These are phyloP conservation scores for Fusarium buharicum DNA, from an alignment of 2,329 filamentous ascomycete genomes.

Conservation along the genomic window DNA sequence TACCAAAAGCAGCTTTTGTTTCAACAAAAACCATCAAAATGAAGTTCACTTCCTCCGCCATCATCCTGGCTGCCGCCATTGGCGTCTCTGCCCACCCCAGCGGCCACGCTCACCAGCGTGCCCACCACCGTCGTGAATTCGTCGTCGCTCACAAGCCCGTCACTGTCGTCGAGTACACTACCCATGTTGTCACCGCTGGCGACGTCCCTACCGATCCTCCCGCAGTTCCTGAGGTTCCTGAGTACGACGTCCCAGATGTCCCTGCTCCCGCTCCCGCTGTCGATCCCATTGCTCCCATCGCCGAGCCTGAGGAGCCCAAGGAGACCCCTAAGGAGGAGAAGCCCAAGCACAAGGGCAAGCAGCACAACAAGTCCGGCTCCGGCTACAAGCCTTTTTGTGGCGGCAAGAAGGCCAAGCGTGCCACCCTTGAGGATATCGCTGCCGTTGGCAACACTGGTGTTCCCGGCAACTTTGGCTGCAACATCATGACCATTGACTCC, in stretches of 20 bases:
- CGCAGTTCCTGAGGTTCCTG: slow-evolving; percentile 5
- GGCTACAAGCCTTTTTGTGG: slow-evolving; percentile 51
- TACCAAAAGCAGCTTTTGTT: slow-evolving; percentile 21
- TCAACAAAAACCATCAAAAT: slow-evolving; percentile 46
- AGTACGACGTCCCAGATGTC: not conserved
- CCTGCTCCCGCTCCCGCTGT: not conserved
- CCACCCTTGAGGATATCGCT: slow-evolving; percentile 58
- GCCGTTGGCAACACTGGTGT: slow-evolving; percentile 61
- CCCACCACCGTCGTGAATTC: slow-evolving; percentile 50
- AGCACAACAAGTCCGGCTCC: slow-evolving; percentile 29
- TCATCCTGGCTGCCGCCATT: slow-evolving; percentile 54
- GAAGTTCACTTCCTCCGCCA: slow-evolving; percentile 54
- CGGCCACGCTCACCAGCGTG: slow-evolving; percentile 51
- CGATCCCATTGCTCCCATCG: not conserved
- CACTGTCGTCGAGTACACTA: slow-evolving; percentile 41
- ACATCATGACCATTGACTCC: slow-evolving; percentile 59
- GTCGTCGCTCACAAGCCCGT: slow-evolving; percentile 51
- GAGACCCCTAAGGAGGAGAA: slow-evolving; percentile 2
- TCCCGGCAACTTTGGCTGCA: slow-evolving; percentile 59
- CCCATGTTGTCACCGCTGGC: slow-evolving; percentile 22
- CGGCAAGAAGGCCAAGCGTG: slow-evolving; percentile 56
- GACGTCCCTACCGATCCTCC: slow-evolving; percentile 2
- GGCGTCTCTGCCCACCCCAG: slow-evolving; percentile 57
- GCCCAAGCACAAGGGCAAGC: slow-evolving; percentile 17
- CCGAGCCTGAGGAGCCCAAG: not conserved